Conservation (phyloP, 129 eudicot genomes). For the Centrapalus pauciflorus region DNA sequence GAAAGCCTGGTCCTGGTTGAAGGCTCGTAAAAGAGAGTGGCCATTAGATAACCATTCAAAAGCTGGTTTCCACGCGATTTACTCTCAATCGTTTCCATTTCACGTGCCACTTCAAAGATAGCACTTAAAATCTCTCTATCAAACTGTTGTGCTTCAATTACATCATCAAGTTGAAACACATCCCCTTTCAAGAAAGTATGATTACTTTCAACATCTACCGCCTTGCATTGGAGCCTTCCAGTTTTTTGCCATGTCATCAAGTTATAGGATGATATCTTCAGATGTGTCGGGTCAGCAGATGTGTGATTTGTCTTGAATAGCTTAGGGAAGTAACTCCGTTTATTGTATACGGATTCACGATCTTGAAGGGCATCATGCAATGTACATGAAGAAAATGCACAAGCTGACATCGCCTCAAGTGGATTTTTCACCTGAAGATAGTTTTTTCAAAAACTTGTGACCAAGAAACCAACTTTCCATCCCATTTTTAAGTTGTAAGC, state of each 20-base stretch:
- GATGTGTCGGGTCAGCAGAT: constrained; percentile 23
- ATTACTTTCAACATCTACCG: constrained; percentile 38
- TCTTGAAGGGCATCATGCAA: constrained; percentile 25
- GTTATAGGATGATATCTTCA: constrained; percentile 16
- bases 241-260: constrained; percentile 16
- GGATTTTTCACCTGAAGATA: constrained; percentile 14
- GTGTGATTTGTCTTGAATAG: constrained; percentile 22
- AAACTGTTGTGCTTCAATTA: constrained; percentile 92
- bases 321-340: constrained; percentile 6
- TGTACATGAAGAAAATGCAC: constrained; percentile 47
- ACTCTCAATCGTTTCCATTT: constrained; percentile 91
- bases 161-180: constrained; percentile 77
- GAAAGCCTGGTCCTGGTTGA: constrained; percentile 98
- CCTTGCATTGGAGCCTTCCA: constrained; percentile 47
- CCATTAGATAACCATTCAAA: constrained; percentile 85
- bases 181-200: constrained; percentile 39
- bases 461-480: constrained; percentile 6
- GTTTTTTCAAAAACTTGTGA: constrained; percentile 10
- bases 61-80: constrained; percentile 69
- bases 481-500: no score
- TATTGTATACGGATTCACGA: constrained; percentile 15
- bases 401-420: constrained; percentile 42
- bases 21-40: constrained; percentile 94
- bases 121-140: constrained; percentile 83
- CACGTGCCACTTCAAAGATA: constrained; percentile 87